A percentile compares a stretch with the other conserved stretches of the same genome.
phyloP scores from a whole-genome alignment of 306 rosid species.

The Neltuma alba region DNA sequence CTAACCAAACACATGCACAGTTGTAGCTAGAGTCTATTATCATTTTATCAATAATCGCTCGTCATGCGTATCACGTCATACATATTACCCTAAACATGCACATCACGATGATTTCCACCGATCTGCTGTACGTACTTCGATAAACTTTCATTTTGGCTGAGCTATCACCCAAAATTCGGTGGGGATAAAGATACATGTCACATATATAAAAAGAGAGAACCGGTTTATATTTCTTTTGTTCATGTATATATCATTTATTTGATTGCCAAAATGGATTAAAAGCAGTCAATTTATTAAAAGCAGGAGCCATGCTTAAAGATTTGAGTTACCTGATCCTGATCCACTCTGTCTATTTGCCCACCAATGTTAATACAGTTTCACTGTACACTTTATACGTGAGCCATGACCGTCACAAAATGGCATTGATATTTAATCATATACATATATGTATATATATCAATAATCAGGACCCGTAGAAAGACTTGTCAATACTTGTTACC shows the following conservation, averaged over 20 bases:
- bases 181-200: background rate
- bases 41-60: background rate
- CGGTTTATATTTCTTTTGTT: background rate
- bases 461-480: background rate
- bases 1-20: background rate
- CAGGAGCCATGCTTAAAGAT: constrained; percentile 1
- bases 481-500: background rate
- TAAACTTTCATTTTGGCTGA: background rate
- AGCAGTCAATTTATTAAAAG: background rate
- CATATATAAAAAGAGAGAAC: background rate
- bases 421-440: background rate
- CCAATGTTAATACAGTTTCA: background rate
- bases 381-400: background rate
- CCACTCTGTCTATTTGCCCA: background rate
- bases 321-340: background rate
- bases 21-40: background rate
- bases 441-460: background rate
- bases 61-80: background rate
- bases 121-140: background rate
- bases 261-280: background rate
- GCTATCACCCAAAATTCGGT: background rate
- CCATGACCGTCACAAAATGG: background rate
- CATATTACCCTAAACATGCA: background rate
- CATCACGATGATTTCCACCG: background rate
- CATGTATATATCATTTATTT: background rate